These are phyloP conservation scores for Blastobotrys arbuscula DNA, from an alignment of 1,139 yeast genomes.

Conservation along the genomic window DNA sequence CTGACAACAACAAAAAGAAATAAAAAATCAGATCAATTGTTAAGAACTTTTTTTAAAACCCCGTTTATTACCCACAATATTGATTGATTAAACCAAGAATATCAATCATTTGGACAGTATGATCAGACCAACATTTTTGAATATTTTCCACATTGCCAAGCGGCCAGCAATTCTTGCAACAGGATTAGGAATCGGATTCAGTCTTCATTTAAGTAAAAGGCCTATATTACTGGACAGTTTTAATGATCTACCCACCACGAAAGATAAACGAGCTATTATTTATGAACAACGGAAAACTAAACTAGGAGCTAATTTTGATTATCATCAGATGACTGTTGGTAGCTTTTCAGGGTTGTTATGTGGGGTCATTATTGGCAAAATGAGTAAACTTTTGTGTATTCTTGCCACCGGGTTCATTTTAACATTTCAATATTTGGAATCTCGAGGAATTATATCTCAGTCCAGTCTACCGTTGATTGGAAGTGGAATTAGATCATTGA, in stretches of 20 bases:
- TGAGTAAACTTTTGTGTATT: conserved; percentile 53
- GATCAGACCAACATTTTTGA: not conserved
- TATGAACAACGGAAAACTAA: conserved; percentile 17
- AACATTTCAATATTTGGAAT: conserved; percentile 53
- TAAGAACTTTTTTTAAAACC: too few species aligned
- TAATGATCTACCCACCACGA: conserved; percentile 5
- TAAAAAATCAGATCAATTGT: too few species aligned
- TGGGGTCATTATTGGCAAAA: conserved; percentile 62
- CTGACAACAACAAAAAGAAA: too few species aligned
- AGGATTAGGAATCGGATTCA: not conserved
- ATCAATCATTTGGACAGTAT: too few species aligned
- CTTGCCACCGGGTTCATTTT: conserved; percentile 47
- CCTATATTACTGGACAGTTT: conserved; percentile 9
- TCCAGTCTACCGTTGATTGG: conserved; percentile 38
- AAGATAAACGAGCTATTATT: conserved; percentile 7
- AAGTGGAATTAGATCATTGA: conserved; percentile 42
- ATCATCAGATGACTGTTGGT: conserved; percentile 64
- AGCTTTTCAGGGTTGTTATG: conserved; percentile 58
- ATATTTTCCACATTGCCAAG: not conserved
- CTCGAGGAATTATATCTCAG: conserved; percentile 51
- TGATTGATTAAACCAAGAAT: too few species aligned
- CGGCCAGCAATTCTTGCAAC: not conserved
- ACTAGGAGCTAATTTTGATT: conserved; percentile 45
- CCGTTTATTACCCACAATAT: too few species aligned
- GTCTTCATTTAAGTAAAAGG: not conserved